Percentiles rank a stretch among this genome's conserved stretches.
These are phyloP conservation scores for Hysterangium stoloniferum DNA, from an alignment of 768 basidiomycete species.

Conservation along the genomic window DNA sequence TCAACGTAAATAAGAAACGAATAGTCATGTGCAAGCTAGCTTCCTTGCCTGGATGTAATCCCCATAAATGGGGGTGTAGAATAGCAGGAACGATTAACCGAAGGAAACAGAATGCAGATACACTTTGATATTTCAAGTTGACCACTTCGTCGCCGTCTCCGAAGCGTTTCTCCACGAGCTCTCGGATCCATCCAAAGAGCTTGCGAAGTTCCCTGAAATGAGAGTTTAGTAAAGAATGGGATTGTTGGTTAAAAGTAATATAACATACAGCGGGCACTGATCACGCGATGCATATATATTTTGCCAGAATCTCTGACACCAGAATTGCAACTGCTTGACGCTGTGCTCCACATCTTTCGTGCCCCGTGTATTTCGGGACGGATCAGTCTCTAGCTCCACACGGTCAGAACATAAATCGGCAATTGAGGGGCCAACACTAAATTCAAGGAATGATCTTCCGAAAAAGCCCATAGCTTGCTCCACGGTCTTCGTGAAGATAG, in stretches of 20 bases:
- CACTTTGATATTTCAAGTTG: conserved; percentile 69
- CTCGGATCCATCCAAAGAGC: conserved; percentile 62
- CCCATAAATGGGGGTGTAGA: conserved; percentile 80
- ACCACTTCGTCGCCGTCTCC: conserved; percentile 34
- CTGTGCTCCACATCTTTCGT: conserved; percentile 58
- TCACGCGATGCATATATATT: conserved; percentile 66
- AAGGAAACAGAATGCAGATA: conserved; percentile 85
- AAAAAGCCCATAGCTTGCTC: conserved; percentile 78
- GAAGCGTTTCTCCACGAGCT: conserved; percentile 51
- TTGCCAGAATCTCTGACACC: conserved; percentile 78
- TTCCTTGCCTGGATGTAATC: conserved; percentile 59
- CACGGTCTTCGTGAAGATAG: conserved; percentile 49
- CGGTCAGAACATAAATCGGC: conserved; percentile 65
- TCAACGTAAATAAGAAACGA: background rate
- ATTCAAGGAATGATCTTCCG: conserved; percentile 73
- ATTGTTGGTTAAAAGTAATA: too few relatives aligned
- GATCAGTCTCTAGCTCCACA: conserved; percentile 77
- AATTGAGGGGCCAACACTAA: conserved; percentile 65
- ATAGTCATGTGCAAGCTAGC: conserved; percentile 14
- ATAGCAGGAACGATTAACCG: conserved; percentile 88
- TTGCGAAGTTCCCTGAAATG: conserved; percentile 59
- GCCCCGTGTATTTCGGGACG: conserved; percentile 53
- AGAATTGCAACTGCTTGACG: conserved; percentile 60
- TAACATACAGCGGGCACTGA: conserved; percentile 67
- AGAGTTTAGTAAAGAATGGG: conserved; percentile 6